A percentile compares a stretch with the other conserved stretches of the same genome.
These are phyloP conservation scores for Wickerhamiella brachini DNA, from an alignment of 805 yeast genomes.

Conservation along the genomic window DNA sequence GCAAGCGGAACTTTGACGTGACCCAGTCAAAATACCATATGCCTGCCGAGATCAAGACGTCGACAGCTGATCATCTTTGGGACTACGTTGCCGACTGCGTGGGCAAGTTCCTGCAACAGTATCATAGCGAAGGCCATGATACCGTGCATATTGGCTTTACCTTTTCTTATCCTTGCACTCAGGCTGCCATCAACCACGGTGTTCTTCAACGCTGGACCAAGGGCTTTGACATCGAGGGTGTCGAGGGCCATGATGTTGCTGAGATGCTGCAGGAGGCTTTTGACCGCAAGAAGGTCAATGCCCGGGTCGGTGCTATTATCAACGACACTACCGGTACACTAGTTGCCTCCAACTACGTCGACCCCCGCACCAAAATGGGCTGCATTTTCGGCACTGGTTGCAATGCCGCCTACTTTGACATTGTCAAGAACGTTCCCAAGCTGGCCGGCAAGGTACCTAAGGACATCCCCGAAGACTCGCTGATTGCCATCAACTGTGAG, in stretches of 20 bases:
- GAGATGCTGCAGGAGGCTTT: conserved; percentile 77
- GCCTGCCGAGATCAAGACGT: conserved; percentile 67
- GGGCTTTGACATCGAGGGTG: conserved; percentile 87
- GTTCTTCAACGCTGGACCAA: conserved; percentile 92
- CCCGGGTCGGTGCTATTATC: conserved; percentile 79
- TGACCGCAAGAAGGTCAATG: conserved; percentile 51
- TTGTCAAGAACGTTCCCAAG: conserved; percentile 60
- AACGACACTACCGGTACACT: conserved; percentile 96
- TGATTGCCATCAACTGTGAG: conserved; percentile 96
- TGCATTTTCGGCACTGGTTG: conserved; percentile 95
- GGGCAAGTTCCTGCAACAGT: conserved; percentile 54
- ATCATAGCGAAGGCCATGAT: conserved; percentile 43
- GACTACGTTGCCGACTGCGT: conserved; percentile 75
- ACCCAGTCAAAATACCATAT: conserved; percentile 75
- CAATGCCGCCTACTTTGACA: conserved; percentile 91
- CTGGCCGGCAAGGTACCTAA: conserved; percentile 52
- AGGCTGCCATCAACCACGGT: conserved; percentile 72
- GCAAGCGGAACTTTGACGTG: conserved; percentile 73
- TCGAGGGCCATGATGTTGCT: conserved; percentile 89
- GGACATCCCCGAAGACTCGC: conserved; percentile 49
- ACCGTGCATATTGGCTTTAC: conserved; percentile 83
- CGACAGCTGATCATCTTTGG: conserved; percentile 62
- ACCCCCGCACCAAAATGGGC: conserved; percentile 83
- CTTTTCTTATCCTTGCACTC: conserved; percentile 71
- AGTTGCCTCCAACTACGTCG: conserved; percentile 88